Evolutionary conservation across 768 basidiomycete species (phyloP).

Genomic region (Tulasnella sp.): DNA sequence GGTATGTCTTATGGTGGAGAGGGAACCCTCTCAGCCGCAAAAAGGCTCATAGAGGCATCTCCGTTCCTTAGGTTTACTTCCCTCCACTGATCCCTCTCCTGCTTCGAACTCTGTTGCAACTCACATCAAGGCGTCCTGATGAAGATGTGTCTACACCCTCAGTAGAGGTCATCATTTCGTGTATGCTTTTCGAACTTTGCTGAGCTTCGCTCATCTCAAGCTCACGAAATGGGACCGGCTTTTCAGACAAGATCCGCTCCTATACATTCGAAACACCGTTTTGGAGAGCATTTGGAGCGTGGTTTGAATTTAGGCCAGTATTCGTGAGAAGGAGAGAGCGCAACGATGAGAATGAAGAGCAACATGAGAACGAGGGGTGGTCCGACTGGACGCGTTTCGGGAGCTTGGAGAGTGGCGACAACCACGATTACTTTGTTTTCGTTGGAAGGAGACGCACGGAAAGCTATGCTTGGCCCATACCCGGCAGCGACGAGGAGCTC

Average conservation of each 20-base stretch:
- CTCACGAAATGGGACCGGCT: not conserved
- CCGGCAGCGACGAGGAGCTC: slow-evolving; percentile 52
- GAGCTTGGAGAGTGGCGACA: slow-evolving; percentile 30
- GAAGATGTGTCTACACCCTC: slow-evolving; percentile 22
- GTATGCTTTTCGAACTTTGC: slow-evolving; percentile 32
- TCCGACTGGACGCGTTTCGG: slow-evolving; percentile 38
- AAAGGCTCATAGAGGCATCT: not conserved
- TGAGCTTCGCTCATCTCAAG: not conserved
- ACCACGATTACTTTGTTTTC: slow-evolving; percentile 53
- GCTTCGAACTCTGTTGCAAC: slow-evolving; percentile 65
- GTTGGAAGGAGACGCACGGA: slow-evolving; percentile 54
- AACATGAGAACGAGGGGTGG: slow-evolving; percentile 30
- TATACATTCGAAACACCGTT: slow-evolving; percentile 68
- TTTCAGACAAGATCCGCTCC: slow-evolving; percentile 61
- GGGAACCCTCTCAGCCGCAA: too few relatives aligned
- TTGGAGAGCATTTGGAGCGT: slow-evolving; percentile 76
- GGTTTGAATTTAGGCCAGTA: slow-evolving; percentile 65
- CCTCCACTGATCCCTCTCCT: slow-evolving; percentile 75
- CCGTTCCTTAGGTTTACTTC: slow-evolving; percentile 68
- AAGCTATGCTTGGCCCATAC: slow-evolving; percentile 57
- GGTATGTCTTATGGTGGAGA: slow-evolving; percentile 43
- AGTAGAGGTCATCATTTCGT: slow-evolving; percentile 60
- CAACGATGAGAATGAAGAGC: not conserved
- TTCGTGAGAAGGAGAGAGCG: slow-evolving; percentile 33
- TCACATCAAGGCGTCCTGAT: slow-evolving; percentile 54